Evolutionary conservation across 805 yeast species (phyloP).

Genomic region (Zygotorulaspora sp.): DNA sequence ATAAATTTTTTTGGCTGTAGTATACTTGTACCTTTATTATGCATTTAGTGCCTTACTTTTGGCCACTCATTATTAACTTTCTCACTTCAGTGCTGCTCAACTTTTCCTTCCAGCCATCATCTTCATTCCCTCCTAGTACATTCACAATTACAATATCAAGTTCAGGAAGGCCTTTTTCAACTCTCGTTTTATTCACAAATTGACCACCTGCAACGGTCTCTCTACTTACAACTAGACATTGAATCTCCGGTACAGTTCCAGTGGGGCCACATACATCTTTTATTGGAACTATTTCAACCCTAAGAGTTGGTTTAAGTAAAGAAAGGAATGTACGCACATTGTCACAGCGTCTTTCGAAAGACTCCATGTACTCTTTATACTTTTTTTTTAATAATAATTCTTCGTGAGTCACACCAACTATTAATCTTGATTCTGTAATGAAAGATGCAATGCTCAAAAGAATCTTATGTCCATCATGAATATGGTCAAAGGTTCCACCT

Average conservation of each 20-base stretch:
- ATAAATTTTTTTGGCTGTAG: no score
- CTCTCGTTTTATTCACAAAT: slow-evolving; percentile 62
- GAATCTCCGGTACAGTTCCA: slow-evolving; percentile 64
- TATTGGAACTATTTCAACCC: slow-evolving; percentile 54
- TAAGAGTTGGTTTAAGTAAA: slow-evolving; percentile 43
- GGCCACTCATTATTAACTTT: slow-evolving; percentile 24
- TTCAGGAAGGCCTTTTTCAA: slow-evolving; percentile 47
- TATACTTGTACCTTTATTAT: no score
- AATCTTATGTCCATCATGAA: slow-evolving; percentile 93
- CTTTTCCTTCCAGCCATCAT: slow-evolving; percentile 61
- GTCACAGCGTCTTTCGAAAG: slow-evolving; percentile 47
- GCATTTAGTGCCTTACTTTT: slow-evolving; percentile 10
- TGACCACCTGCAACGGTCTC: slow-evolving; percentile 78
- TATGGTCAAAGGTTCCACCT: slow-evolving; percentile 96
- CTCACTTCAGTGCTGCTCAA: slow-evolving; percentile 82
- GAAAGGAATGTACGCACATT: slow-evolving; percentile 48
- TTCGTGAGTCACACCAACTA: slow-evolving; percentile 82
- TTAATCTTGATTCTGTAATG: slow-evolving; percentile 49
- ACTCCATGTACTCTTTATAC: slow-evolving; percentile 59
- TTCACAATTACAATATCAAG: slow-evolving; percentile 52
- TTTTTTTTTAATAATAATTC: slow-evolving; percentile 70
- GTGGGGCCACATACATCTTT: slow-evolving; percentile 94
- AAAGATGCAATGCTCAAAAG: slow-evolving; percentile 69
- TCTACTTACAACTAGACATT: slow-evolving; percentile 73
- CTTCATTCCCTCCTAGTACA: slow-evolving; percentile 61